Evolutionary conservation across 345 rosid genomes (phyloP), one percentile per base, ranked within the genome.

Genomic region (Alliaria petiolata): DNA sequence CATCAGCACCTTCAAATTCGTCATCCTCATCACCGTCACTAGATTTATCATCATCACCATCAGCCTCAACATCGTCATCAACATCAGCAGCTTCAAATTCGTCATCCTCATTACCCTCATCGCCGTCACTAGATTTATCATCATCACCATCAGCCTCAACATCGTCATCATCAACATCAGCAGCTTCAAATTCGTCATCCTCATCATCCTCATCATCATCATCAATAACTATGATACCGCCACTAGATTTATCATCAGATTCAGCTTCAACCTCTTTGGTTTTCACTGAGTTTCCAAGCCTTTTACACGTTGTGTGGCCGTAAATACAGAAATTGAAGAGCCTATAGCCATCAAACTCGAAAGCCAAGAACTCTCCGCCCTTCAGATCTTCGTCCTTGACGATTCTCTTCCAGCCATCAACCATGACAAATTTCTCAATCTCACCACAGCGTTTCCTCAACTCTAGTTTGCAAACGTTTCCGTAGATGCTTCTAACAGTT

Each of bases 281-380:
- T 53, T 33, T 50, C 56, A 62, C 62, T 62, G 62, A 71, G 43
- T n/a, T 52, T 62, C n/a, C 38, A 71, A 62, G 69, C 62, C 25
- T 62, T 62, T 71, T 71, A 62, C 76, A 71, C 3, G 76, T 71
- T 20, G 28, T 7, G 7, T 3, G 36, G 20, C 76, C 63, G 10
- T 62, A 71, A 8, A 71, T 16, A 61, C 69, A 71, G 38, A 71
- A 62, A 26, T 62, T 71, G 19, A 71, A 71, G 13, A 12, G 7
- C 4, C 76, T 1, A 43, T 11, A 71, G 7, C 69, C 63, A 71
- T 71, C 69, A 15, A 62, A 71, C 39, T 62, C 76, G 3, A 71
- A 71, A 7, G 38, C 33, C 63, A 71, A 53, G 39, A 71, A 71
- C 69, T 71, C 76, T 33, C 76, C 75, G 2, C 60, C 74, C 2